phyloP scores from a whole-genome alignment of 495 filamentous ascomycete species.

The Xylaria nigripes region DNA sequence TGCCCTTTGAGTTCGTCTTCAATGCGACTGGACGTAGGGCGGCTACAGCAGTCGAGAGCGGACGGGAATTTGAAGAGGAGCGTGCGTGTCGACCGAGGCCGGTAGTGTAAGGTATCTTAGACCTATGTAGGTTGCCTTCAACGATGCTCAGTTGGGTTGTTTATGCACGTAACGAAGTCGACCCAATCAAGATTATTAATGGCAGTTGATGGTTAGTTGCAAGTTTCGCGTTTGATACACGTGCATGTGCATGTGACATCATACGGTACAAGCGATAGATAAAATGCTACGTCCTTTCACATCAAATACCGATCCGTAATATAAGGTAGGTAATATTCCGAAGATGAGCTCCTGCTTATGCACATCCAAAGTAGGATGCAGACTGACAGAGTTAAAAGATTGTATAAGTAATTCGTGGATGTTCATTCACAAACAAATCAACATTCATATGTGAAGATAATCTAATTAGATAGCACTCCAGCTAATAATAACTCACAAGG shows the following conservation, averaged over 20 bases:
- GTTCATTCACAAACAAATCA: too few species aligned
- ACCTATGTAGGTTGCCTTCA: not conserved
- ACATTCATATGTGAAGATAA: not conserved
- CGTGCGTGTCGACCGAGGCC: not conserved
- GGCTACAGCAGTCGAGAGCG: not conserved
- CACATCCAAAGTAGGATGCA: too few species aligned
- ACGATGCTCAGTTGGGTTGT: not conserved
- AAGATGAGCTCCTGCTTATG: too few species aligned
- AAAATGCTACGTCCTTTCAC: too few species aligned
- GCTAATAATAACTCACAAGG: not conserved
- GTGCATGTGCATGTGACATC: constrained; percentile 3
- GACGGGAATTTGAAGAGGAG: not conserved
- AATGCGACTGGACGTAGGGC: not conserved
- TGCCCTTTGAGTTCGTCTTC: not conserved
- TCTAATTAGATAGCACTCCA: not conserved
- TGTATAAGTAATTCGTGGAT: too few species aligned
- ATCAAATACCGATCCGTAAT: too few species aligned
- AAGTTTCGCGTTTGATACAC: not conserved
- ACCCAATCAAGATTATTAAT: too few species aligned
- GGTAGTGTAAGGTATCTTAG: not conserved
- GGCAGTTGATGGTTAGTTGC: too few species aligned
- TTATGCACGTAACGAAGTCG: constrained; percentile 7
- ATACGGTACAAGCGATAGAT: too few species aligned
- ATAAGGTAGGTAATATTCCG: too few species aligned
- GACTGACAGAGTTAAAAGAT: too few species aligned